These are phyloP conservation scores for Iris macrosiphon DNA, from an alignment of 106 monocot genomes.

Conservation along the genomic window DNA sequence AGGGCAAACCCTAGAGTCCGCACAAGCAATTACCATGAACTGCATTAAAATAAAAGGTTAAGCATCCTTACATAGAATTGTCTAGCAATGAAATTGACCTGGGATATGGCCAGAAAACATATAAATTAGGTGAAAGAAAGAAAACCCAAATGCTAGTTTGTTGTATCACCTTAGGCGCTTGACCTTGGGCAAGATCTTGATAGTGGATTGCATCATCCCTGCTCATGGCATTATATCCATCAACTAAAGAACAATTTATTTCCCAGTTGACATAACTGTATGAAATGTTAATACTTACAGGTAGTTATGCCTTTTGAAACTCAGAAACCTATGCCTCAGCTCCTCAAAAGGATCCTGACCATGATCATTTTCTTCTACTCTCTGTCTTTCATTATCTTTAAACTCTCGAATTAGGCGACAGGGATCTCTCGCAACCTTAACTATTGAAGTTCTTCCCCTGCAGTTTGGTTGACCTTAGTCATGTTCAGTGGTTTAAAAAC, in stretches of 20 bases:
- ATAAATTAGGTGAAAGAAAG: not conserved
- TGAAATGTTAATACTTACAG: conserved; percentile 45
- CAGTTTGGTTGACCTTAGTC: not conserved
- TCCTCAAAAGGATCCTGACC: conserved; percentile 58
- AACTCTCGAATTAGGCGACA: conserved; percentile 30
- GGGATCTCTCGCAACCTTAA: conserved; percentile 44
- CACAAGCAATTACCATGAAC: conserved; percentile 98
- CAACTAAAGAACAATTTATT: not conserved
- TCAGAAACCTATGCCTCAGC: conserved; percentile 63
- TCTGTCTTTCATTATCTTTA: conserved; percentile 21
- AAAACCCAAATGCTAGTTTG: conserved; percentile 1
- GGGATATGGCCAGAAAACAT: not conserved
- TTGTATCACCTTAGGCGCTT: conserved; percentile 70
- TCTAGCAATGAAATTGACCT: not conserved
- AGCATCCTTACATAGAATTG: conserved; percentile 1
- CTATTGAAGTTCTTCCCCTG: conserved; percentile 27
- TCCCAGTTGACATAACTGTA: not conserved
- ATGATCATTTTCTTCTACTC: conserved; percentile 18
- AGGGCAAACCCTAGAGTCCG: conserved; percentile 97
- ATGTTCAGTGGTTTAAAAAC: not conserved
- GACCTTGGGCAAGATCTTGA: conserved; percentile 66
- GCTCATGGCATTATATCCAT: conserved; percentile 18
- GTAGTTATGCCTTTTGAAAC: conserved; percentile 62
- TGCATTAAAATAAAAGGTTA: conserved; percentile 34
- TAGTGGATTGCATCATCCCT: conserved; percentile 69